Percentiles rank a stretch among this genome's conserved stretches.
phyloP scores from a whole-genome alignment of 2,329 filamentous ascomycete species.

The Raffaelea albimanens region DNA sequence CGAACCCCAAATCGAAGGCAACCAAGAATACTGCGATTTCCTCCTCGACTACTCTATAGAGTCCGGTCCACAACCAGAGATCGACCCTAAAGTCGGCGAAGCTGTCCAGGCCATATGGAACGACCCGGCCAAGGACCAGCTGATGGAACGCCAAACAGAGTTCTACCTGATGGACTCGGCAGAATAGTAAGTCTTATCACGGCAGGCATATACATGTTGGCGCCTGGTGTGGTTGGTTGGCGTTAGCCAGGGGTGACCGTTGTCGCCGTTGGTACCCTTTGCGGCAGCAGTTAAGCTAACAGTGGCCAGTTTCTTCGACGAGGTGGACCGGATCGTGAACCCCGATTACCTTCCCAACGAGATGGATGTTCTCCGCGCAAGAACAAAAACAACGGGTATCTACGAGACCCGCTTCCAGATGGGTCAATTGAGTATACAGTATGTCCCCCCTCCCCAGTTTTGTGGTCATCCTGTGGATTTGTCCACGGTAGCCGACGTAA shows the following conservation, averaged over 20 bases:
- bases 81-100: conserved; percentile 71
- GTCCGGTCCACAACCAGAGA: conserved; percentile 75
- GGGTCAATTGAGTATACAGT: conserved; percentile 98
- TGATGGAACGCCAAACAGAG: conserved; percentile 91
- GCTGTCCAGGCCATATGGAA: conserved; percentile 85
- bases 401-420: conserved; percentile 98
- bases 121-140: conserved; percentile 69
- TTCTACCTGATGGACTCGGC: conserved; percentile 99
- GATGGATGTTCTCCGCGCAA: conserved; percentile 86
- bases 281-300: too few species aligned
- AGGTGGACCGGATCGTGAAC: conserved; percentile 74
- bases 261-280: not conserved
- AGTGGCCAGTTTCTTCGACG: conserved; percentile 79
- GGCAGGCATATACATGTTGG: too few species aligned
- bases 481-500: too few species aligned
- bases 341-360: conserved; percentile 86
- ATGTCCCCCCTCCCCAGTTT: conserved; percentile 30
- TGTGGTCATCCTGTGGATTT: too few species aligned
- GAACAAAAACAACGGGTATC: conserved; percentile 98
- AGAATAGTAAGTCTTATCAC: conserved; percentile 66
- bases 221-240: too few species aligned
- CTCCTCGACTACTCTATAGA: conserved; percentile 83
- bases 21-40: conserved; percentile 67
- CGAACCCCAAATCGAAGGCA: conserved; percentile 61
- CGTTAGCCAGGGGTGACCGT: not conserved